Evolutionary conservation across 2,329 filamentous ascomycete species (phyloP).

Genomic region (Fusarium tjaetaba): DNA sequence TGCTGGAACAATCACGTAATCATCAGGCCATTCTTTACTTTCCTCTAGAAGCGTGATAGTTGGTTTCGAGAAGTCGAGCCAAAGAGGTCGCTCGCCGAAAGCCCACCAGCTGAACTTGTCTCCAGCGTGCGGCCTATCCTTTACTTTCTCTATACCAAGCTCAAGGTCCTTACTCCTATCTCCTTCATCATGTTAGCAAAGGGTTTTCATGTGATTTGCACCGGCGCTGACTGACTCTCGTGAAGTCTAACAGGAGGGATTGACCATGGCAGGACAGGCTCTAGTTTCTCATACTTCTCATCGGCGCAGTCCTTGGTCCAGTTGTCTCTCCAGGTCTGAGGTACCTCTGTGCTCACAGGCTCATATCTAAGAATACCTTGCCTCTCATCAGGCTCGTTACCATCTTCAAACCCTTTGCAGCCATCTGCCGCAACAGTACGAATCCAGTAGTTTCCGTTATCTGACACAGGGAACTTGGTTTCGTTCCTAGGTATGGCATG

Average conservation of each 20-base stretch:
- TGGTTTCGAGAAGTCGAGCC: constrained; percentile 22
- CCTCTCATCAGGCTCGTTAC: background rate
- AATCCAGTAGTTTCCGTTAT: background rate
- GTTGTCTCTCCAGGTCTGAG: background rate
- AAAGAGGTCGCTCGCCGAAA: constrained; percentile 15
- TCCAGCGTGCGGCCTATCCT: background rate
- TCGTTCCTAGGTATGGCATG: background rate
- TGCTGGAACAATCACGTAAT: constrained; percentile 4
- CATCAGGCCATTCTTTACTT: background rate
- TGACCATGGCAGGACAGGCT: background rate
- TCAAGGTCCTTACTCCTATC: background rate
- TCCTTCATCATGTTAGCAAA: background rate
- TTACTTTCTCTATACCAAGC: background rate
- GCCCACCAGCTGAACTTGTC: background rate
- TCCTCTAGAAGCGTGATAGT: constrained; percentile 5
- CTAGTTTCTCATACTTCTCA: background rate
- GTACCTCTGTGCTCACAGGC: background rate
- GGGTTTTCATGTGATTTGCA: background rate
- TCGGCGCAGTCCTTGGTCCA: background rate
- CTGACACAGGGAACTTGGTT: background rate
- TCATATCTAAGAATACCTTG: background rate
- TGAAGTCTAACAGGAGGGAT: background rate
- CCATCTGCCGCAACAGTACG: background rate
- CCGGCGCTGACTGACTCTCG: background rate
- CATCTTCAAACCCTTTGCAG: background rate